phyloP scores from a whole-genome alignment of 2,329 filamentous ascomycete species.

The Chrysosporium keratinophilum region DNA sequence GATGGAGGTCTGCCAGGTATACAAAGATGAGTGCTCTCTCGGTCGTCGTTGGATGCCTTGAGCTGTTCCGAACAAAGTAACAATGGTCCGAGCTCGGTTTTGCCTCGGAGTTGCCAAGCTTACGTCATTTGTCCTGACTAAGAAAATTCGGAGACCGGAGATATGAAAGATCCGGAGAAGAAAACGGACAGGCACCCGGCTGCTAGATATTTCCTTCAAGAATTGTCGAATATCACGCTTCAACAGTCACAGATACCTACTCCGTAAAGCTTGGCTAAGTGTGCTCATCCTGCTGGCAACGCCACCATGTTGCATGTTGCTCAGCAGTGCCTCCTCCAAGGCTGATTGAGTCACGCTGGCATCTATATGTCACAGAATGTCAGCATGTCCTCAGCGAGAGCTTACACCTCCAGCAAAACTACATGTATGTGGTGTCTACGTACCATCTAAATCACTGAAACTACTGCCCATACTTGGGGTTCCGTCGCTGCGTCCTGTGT shows the following conservation, averaged over 20 bases:
- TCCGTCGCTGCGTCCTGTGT: constrained; percentile 39
- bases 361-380: constrained; percentile 31
- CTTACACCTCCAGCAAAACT: not conserved
- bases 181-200: no score
- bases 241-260: constrained; percentile 37
- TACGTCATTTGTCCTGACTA: constrained; percentile 4
- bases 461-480: constrained; percentile 55
- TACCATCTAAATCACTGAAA: constrained; percentile 55
- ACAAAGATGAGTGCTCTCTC: not conserved
- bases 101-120: constrained; percentile 3
- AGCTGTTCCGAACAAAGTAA: not conserved
- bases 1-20: not conserved
- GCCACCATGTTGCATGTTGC: constrained; percentile 49
- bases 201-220: no score
- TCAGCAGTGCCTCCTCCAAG: constrained; percentile 53
- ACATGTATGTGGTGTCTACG: constrained; percentile 10
- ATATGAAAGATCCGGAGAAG: not conserved
- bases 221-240: not conserved
- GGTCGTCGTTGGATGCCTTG: not conserved
- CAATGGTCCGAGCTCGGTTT: not conserved
- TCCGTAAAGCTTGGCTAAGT: constrained; percentile 45
- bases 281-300: constrained; percentile 43
- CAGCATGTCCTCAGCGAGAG: constrained; percentile 4
- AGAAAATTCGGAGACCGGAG: not conserved
- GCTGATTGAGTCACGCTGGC: constrained; percentile 55